phyloP scores from a whole-genome alignment of 495 filamentous ascomycete species.

The Podospora appendiculata region DNA sequence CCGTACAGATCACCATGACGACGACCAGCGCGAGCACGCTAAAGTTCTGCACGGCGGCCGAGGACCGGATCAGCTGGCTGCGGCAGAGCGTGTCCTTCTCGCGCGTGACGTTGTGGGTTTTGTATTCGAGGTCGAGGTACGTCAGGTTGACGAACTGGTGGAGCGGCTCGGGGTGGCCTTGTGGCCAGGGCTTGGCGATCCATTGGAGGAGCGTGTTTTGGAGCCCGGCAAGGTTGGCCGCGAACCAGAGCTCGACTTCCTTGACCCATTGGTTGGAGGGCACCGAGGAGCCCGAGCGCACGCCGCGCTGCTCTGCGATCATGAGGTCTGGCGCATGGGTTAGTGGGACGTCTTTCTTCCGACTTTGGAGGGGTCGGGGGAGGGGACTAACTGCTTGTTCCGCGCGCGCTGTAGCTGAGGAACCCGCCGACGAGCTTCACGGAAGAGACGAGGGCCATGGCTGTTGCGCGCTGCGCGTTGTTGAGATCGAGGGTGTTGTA shows the following conservation, averaged over 20 bases:
- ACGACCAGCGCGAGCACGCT: background rate
- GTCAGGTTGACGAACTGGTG: background rate
- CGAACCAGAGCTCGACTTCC: conserved; percentile 1
- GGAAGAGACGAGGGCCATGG: background rate
- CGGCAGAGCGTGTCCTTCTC: background rate
- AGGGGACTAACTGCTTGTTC: background rate
- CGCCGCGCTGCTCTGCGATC: background rate
- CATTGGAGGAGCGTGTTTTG: background rate
- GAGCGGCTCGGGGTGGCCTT: background rate
- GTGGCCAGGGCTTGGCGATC: conserved; percentile 1
- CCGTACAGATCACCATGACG: background rate
- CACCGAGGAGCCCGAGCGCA: background rate
- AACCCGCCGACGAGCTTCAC: background rate
- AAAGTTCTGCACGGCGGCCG: background rate
- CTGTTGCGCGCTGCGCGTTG: background rate
- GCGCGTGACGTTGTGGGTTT: background rate
- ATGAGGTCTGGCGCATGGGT: background rate
- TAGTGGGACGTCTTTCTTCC: background rate
- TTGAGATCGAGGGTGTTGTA: background rate
- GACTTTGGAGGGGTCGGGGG: background rate
- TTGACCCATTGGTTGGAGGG: background rate
- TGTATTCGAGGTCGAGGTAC: background rate
- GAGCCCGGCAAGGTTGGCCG: background rate
- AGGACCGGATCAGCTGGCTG: background rate
- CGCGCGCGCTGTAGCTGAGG: background rate